phyloP scores from a whole-genome alignment of 2,329 filamentous ascomycete genomes.

The Cladosporium sp. region DNA sequence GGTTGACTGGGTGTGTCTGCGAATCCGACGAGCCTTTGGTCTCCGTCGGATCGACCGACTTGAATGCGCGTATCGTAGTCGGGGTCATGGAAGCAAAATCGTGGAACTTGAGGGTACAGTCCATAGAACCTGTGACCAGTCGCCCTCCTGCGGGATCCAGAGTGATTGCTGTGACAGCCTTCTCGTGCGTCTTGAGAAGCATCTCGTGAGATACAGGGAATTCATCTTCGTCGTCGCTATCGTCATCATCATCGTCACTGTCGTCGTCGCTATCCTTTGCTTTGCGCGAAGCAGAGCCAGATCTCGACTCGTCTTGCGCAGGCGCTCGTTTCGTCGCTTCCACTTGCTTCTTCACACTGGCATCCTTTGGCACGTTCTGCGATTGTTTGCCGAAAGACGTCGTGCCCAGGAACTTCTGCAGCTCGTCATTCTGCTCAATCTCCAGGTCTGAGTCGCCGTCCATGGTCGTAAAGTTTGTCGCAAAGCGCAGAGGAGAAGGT shows the following conservation, averaged over 20 bases:
- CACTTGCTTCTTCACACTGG: slow-evolving; percentile 76
- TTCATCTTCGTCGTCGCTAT: slow-evolving; percentile 73
- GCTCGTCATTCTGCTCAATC: slow-evolving; percentile 56
- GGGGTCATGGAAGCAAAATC: slow-evolving; percentile 96
- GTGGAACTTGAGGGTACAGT: slow-evolving; percentile 87
- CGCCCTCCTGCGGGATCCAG: slow-evolving; percentile 81
- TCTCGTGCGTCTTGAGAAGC: slow-evolving; percentile 85
- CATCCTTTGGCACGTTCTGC: slow-evolving; percentile 44
- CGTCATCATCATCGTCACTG: slow-evolving; percentile 55
- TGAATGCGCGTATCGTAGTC: slow-evolving; percentile 89
- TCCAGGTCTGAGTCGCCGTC: slow-evolving; percentile 19
- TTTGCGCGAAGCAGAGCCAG: slow-evolving; percentile 11
- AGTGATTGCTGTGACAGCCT: slow-evolving; percentile 76
- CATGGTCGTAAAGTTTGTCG: slow-evolving; percentile 1
- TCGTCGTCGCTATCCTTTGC: slow-evolving; percentile 32
- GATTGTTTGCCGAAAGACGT: slow-evolving; percentile 82
- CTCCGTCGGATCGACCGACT: slow-evolving; percentile 79
- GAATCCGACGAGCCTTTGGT: slow-evolving; percentile 67
- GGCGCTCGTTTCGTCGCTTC: slow-evolving; percentile 64
- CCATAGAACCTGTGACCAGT: slow-evolving; percentile 83
- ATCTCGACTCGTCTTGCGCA: slow-evolving; percentile 13
- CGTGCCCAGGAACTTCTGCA: slow-evolving; percentile 72
- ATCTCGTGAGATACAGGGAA: slow-evolving; percentile 92
- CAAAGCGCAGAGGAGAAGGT: not conserved
- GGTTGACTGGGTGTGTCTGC: slow-evolving; percentile 85